phyloP scores from a whole-genome alignment of 1,139 yeast species.

The Yamadazyma buinensis region DNA sequence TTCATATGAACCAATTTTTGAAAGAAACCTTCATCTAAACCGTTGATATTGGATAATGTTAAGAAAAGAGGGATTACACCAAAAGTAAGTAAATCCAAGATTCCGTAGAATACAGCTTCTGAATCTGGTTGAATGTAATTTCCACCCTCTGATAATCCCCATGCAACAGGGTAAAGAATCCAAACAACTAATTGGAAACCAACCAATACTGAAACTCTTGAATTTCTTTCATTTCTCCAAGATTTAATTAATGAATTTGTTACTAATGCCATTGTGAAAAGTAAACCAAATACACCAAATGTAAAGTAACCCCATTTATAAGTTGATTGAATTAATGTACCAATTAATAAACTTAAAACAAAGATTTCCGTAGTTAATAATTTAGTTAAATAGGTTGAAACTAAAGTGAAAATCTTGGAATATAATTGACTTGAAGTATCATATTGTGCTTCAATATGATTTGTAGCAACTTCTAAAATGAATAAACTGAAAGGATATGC shows the following conservation, averaged over 20 bases:
- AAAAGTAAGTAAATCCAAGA: slow-evolving; percentile 50
- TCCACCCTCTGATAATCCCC: slow-evolving; percentile 71
- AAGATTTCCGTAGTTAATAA: slow-evolving; percentile 45
- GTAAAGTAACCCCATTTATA: slow-evolving; percentile 68
- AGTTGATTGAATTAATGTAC: slow-evolving; percentile 48
- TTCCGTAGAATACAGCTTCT: slow-evolving; percentile 65
- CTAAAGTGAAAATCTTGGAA: slow-evolving; percentile 20
- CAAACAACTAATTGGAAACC: slow-evolving; percentile 32
- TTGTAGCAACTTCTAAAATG: slow-evolving; percentile 44
- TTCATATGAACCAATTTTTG: slow-evolving; percentile 5
- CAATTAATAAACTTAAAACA: slow-evolving; percentile 53
- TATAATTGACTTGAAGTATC: slow-evolving; percentile 19
- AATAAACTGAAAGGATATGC: slow-evolving; percentile 54
- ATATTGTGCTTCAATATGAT: slow-evolving; percentile 22
- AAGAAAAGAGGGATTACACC: slow-evolving; percentile 38
- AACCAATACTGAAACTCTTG: slow-evolving; percentile 26
- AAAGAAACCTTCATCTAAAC: slow-evolving; percentile 23
- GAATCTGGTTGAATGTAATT: slow-evolving; percentile 61
- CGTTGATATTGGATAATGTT: slow-evolving; percentile 26
- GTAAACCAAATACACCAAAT: slow-evolving; percentile 32
- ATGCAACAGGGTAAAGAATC: slow-evolving; percentile 51
- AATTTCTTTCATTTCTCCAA: slow-evolving; percentile 13
- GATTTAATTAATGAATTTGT: slow-evolving; percentile 14
- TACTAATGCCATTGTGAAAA: slow-evolving; percentile 35
- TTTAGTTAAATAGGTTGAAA: slow-evolving; percentile 26